These are phyloP conservation scores for Ophiosphaerella narmari DNA, from an alignment of 2,329 filamentous ascomycete genomes.

Conservation along the genomic window DNA sequence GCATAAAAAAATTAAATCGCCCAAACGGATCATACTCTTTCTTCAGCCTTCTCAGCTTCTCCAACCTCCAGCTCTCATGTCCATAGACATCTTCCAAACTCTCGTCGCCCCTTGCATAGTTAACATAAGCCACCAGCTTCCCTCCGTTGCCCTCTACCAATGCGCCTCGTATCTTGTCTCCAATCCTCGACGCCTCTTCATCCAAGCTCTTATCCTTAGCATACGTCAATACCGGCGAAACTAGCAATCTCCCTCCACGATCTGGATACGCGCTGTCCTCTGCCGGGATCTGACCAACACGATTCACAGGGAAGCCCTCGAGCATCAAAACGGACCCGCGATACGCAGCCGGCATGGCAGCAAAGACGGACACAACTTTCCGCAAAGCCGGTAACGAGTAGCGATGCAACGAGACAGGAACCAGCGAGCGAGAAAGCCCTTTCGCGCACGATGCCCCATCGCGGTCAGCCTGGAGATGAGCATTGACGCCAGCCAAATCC, in stretches of 20 bases:
- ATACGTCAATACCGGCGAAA: slow-evolving; percentile 18
- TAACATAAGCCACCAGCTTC: slow-evolving; percentile 32
- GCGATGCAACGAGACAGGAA: slow-evolving; percentile 13
- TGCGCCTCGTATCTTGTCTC: slow-evolving; percentile 11
- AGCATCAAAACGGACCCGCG: slow-evolving; percentile 16
- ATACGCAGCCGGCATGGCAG: slow-evolving; percentile 12
- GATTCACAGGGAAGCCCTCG: slow-evolving; percentile 22
- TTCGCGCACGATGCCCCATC: slow-evolving; percentile 15
- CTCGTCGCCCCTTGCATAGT: slow-evolving; percentile 41
- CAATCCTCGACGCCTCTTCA: slow-evolving; percentile 7
- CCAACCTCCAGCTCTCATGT: slow-evolving; percentile 39
- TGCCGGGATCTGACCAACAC: slow-evolving; percentile 13
- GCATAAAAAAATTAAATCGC: slow-evolving; percentile 36
- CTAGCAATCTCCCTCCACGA: slow-evolving; percentile 17
- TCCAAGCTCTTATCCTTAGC: slow-evolving; percentile 7
- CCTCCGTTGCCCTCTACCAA: slow-evolving; percentile 15
- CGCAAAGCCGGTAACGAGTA: slow-evolving; percentile 16
- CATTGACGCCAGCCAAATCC: slow-evolving; percentile 21
- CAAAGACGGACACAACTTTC: slow-evolving; percentile 17
- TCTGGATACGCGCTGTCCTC: slow-evolving; percentile 27
- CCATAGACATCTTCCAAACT: slow-evolving; percentile 39
- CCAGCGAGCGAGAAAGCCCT: slow-evolving; percentile 11
- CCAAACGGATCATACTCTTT: slow-evolving; percentile 38
- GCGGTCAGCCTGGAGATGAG: slow-evolving; percentile 2
- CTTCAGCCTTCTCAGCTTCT: slow-evolving; percentile 40